Base-by-base conservation (phyloP, 1,284 basidiomycete species). In the Flammula alnicola region DNA sequence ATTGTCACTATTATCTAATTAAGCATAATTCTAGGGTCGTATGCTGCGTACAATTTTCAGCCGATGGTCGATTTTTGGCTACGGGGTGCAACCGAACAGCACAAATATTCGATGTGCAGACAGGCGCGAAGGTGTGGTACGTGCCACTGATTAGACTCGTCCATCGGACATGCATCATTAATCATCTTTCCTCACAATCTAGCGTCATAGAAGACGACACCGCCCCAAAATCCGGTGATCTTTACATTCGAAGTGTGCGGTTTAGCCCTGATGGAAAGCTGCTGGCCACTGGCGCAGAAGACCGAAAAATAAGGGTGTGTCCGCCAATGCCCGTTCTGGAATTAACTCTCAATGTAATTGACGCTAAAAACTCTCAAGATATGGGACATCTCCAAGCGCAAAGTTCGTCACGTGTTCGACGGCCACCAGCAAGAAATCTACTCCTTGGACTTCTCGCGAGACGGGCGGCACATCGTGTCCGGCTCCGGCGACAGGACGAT, bases 361-460 rank as follows among this genome's bases (percentile, higher is more conserved):
- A 27, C 11, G 30, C 14, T 33, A 22, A 39, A 11, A 9, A 23
- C 12, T 17, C 25, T 20, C 27, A 39, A 88, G 91, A 90, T 91
- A 61, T 96, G 93, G 93, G 91, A 95, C 63, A 89, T 95, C 57
- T 76, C 77, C 22, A 84, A 83, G 63, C 84, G 84, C 61, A 78
- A 80, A 38, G 86, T 93, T 59, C 76, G 81, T 51, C 83, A 81
- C 51, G 76, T 90, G 16, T 89, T 95, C 56, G 81, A 86, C 42
- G 94, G 93, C 1, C 94, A 96, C 70, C 83, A 86, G 64, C 88
- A 92, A 63, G 93, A 94, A 69, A 93, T 96, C 59, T 96, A 95
- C 70, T 91, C 91, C 4, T 81, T 96, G 51, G 91, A 93, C 65
- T 95, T 93, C 66, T 88, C 88, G 7, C 71, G 79, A 19, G 90